Conservation (phyloP, 352 stramenopile genomes). For the Globisporangium alternatum region DNA sequence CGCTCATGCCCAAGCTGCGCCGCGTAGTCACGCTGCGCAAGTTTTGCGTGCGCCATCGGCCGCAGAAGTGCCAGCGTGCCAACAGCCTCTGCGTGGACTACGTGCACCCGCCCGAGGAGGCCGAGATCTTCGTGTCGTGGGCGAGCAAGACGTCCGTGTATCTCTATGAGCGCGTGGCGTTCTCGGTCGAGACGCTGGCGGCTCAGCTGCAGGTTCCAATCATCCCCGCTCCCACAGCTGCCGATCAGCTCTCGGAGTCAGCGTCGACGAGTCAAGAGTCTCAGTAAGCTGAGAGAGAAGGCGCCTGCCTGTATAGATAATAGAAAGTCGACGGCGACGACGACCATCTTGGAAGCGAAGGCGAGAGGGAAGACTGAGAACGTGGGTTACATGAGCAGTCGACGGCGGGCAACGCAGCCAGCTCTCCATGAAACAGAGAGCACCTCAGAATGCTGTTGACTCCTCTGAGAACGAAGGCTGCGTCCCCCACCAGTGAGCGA, state of each 20-base stretch:
- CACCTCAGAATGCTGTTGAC: background rate
- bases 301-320: background rate
- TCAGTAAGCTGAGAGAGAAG: background rate
- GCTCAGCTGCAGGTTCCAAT: constrained; percentile 26
- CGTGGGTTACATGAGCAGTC: background rate
- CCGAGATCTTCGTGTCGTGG: constrained; percentile 79
- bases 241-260: background rate
- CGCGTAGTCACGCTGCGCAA: constrained; percentile 76
- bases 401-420: constrained; percentile 1
- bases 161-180: constrained; percentile 63
- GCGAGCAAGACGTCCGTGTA: constrained; percentile 74
- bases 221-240: background rate
- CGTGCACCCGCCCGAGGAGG: constrained; percentile 60
- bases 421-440: background rate
- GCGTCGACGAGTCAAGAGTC: constrained; percentile 5
- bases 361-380: background rate
- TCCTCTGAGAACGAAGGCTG: background rate
- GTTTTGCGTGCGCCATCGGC: constrained; percentile 74
- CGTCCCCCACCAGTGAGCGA: background rate
- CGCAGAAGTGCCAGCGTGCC: constrained; percentile 52
- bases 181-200: constrained; percentile 34
- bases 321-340: background rate
- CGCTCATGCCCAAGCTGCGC: constrained; percentile 51
- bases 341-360: background rate
- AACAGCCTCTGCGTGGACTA: constrained; percentile 65